Base-by-base conservation (phyloP, 495 filamentous ascomycete species). In the Xylaria scruposa region DNA sequence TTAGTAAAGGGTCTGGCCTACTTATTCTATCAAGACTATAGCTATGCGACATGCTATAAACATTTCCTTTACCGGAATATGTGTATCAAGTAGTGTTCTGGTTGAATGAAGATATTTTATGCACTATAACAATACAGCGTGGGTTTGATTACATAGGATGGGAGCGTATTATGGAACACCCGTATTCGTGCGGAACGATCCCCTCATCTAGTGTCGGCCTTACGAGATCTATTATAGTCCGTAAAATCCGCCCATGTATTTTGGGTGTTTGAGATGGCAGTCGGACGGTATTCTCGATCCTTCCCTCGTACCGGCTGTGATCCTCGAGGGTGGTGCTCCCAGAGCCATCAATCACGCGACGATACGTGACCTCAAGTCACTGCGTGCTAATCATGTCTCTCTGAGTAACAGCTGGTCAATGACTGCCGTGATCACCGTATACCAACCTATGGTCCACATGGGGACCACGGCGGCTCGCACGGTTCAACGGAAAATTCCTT, bases 401-500 rank as follows among this genome's bases (percentile, higher is more conserved):
- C 26, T 31, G 53, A 56, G 26, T 31, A 31, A 56, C 53, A 31
- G 26, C 24, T 56, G 26, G 13, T 56, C 4, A 24, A 13, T 31
- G 26, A 56, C 10, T 56, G 53, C 26, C 13, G 53, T 56, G 13
- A 56, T 56, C 21, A 49, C 19, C n/a, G 44, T 53, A 56, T 17
- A 49, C 46, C n/a, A 24, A 10, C 7, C 53, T 24, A 29, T 31
- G 49, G 26, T 56, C 4, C 12, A 17, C 49, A 26, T 17, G 47
- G 19, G 4, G 9, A 54, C 51, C 51, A 54, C 51, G 51, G 58
- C 58, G 33, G 58, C 19, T 65, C 42, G 62, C 40, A 65, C 42
- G 62, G 62, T 29, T 47, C 62, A 65, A 42, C 62, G 62, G 62
- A 12, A 65, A 65, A 65, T 65, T 65, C 62, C 62, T 49, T 29